A percentile compares a stretch with the other conserved stretches of the same genome.
Conservation (phyloP, 345 rosid species). For the Erucastrum elatum region DNA sequence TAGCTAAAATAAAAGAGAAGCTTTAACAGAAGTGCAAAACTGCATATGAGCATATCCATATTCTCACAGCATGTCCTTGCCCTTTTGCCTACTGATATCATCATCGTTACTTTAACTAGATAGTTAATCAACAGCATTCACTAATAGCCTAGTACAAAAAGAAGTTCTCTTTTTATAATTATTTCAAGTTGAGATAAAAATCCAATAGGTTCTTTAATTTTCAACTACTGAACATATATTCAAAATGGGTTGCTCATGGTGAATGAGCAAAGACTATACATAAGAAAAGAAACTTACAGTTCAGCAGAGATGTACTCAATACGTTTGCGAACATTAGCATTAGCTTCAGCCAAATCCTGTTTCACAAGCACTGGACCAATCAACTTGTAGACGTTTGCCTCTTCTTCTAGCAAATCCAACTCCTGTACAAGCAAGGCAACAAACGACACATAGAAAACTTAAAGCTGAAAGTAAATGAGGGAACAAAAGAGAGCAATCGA, state of each 20-base stretch:
- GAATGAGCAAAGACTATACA: neutral
- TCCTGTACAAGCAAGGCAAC: constrained; percentile 51
- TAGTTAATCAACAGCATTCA: neutral
- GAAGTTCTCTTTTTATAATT: neutral
- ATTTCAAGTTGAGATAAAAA: neutral
- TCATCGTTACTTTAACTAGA: neutral
- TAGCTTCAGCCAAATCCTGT: constrained; percentile 96
- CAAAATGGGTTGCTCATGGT: neutral
- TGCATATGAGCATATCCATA: neutral
- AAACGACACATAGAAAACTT: neutral
- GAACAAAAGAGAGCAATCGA: neutral
- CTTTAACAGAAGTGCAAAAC: neutral
- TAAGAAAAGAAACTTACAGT: constrained; percentile 49
- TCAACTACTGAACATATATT: neutral
- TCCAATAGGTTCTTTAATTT: neutral
- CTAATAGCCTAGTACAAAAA: neutral
- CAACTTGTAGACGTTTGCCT: constrained; percentile 90
- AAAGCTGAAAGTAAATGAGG: neutral
- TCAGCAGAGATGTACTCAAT: constrained; percentile 93
- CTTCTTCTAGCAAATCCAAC: constrained; percentile 82
- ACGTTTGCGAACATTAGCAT: constrained; percentile 92
- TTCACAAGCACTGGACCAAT: constrained; percentile 96
- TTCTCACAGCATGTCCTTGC: neutral
- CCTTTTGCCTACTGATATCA: neutral
- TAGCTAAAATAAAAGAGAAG: neutral